phyloP scores from a whole-genome alignment of 202 grass and related monocot genomes.

The Zoysia matrella region DNA sequence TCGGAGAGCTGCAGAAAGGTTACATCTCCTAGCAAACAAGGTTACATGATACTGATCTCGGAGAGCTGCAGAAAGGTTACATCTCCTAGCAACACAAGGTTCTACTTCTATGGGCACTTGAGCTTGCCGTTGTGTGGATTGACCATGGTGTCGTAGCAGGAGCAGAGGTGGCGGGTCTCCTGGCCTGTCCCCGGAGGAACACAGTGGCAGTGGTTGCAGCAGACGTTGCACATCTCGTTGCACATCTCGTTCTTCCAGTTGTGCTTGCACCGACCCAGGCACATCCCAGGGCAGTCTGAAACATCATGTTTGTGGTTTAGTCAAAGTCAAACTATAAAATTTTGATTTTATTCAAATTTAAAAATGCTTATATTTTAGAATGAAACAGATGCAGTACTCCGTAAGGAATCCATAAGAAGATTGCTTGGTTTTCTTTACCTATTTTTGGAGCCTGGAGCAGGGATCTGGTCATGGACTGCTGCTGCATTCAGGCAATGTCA shows the following conservation, averaged over 20 bases:
- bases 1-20: no score
- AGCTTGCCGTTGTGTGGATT: constrained; percentile 47
- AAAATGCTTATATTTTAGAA: neutral
- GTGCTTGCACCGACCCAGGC: constrained; percentile 57
- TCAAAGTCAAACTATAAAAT: no score
- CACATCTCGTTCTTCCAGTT: constrained; percentile 80
- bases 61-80: no score
- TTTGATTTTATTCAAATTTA: no score
- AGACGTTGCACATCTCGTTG: constrained; percentile 73
- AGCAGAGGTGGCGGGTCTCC: constrained; percentile 52
- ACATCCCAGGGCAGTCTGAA: constrained; percentile 59
- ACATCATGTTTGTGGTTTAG: neutral
- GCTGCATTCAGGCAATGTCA: neutral
- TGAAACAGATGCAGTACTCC: neutral
- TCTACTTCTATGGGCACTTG: constrained; percentile 48
- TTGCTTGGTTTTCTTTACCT: neutral
- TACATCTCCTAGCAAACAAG: no score
- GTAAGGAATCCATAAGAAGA: neutral
- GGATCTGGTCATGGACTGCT: constrained; percentile 15
- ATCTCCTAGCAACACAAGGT: no score
- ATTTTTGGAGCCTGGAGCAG: constrained; percentile 45
- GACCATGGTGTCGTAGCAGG: constrained; percentile 57
- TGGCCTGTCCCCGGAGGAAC: constrained; percentile 83
- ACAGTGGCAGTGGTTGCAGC: constrained; percentile 78
- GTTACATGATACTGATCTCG: neutral